These are phyloP conservation scores for Cyberlindnera samutprakarnensis DNA, from an alignment of 805 yeast genomes.

Conservation along the genomic window DNA sequence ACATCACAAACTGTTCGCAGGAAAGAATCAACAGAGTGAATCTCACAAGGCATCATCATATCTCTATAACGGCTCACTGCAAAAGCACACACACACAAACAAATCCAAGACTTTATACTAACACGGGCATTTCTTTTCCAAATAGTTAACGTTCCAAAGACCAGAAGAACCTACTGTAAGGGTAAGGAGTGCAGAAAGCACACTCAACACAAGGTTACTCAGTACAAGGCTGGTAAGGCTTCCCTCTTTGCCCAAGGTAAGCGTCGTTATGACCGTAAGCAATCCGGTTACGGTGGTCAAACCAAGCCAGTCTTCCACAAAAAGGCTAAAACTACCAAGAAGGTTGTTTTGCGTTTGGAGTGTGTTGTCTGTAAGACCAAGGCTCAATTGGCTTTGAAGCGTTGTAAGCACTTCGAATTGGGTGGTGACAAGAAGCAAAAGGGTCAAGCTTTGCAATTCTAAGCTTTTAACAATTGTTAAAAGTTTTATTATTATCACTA, in stretches of 20 bases:
- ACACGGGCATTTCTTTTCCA: conserved; percentile 7
- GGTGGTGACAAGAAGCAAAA: conserved; percentile 99
- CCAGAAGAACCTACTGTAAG: conserved; percentile 99
- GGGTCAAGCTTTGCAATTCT: conserved; percentile 99
- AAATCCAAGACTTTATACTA: neutral
- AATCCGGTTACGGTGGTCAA: conserved; percentile 99
- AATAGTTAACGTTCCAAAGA: conserved; percentile 98
- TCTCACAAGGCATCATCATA: neutral
- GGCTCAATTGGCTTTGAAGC: conserved; percentile 95
- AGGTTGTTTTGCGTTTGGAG: conserved; percentile 98
- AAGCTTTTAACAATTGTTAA: conserved; percentile 29
- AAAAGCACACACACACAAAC: neutral
- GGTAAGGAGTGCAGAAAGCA: conserved; percentile 99
- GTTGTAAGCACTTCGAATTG: conserved; percentile 99
- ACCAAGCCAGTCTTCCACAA: conserved; percentile 99
- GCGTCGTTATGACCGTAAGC: conserved; percentile 99
- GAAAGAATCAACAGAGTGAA: no score
- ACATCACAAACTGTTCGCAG: no score
- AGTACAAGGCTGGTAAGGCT: conserved; percentile 99
- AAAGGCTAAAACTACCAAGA: conserved; percentile 99
- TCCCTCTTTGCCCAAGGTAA: conserved; percentile 99
- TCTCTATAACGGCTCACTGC: neutral
- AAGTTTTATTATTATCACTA: conserved; percentile 7
- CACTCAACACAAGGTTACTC: conserved; percentile 99
- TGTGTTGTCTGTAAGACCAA: conserved; percentile 98